Evolutionary conservation across 73 alveolate species (phyloP).

Genomic region (Paramecium caudatum): DNA sequence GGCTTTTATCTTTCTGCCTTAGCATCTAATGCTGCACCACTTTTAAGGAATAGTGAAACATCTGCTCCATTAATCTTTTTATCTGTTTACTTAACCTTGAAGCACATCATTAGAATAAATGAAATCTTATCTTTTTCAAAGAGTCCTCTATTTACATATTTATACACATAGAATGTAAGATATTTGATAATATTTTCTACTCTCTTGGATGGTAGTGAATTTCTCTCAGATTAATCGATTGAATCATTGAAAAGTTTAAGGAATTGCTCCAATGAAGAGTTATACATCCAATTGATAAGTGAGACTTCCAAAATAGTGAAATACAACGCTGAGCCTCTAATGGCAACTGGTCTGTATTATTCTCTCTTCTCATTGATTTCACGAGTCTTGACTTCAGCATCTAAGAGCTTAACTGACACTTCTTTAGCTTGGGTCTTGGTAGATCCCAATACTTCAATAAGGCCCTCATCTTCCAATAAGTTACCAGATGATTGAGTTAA

Average conservation of each 20-base stretch:
- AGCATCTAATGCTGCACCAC: constrained; percentile 98
- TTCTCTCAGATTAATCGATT: constrained; percentile 93
- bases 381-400: constrained; percentile 97
- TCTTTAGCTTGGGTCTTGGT: constrained; percentile 99
- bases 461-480: constrained; percentile 98
- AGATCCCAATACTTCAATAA: constrained; percentile 98
- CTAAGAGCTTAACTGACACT: constrained; percentile 96
- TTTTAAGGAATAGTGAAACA: constrained; percentile 96
- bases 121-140: constrained; percentile 99
- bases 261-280: constrained; percentile 99
- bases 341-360: constrained; percentile 99
- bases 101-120: constrained; percentile 97
- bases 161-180: constrained; percentile 95
- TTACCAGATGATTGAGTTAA: constrained; percentile 98
- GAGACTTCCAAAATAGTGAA: constrained; percentile 98
- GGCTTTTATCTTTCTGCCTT: constrained; percentile 95
- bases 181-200: constrained; percentile 90
- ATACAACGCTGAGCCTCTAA: constrained; percentile 98
- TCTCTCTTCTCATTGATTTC: constrained; percentile 99
- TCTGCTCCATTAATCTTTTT: constrained; percentile 94
- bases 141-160: constrained; percentile 99
- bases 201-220: constrained; percentile 93
- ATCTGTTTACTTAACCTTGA: constrained; percentile 98
- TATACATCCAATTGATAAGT: constrained; percentile 99
- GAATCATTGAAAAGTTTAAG: constrained; percentile 98